Conservation (phyloP, 2,329 filamentous ascomycete genomes). For the Cercospora sp. region DNA sequence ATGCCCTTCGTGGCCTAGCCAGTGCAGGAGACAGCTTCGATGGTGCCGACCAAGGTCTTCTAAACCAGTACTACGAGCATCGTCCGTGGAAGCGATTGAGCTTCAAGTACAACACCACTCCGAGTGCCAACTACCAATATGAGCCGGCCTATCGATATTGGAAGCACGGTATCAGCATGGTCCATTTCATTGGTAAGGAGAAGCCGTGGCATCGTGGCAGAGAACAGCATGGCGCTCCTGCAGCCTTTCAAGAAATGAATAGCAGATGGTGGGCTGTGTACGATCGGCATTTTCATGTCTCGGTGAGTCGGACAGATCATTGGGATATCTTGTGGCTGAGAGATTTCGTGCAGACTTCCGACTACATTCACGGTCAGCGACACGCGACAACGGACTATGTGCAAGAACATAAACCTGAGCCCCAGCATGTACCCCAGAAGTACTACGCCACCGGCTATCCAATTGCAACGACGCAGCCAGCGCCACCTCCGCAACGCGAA, state of each 20-base stretch:
- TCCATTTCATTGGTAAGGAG: conserved; percentile 89
- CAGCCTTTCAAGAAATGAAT: conserved; percentile 79
- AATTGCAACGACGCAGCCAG: conserved; percentile 23
- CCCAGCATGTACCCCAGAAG: conserved; percentile 8
- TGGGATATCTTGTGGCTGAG: conserved; percentile 14
- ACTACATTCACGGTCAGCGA: conserved; percentile 26
- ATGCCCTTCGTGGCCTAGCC: conserved; percentile 80
- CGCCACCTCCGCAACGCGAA: background rate
- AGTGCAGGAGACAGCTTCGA: conserved; percentile 90
- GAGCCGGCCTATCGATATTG: conserved; percentile 92
- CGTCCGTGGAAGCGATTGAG: conserved; percentile 78
- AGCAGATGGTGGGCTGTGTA: conserved; percentile 93
- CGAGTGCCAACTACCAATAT: conserved; percentile 96
- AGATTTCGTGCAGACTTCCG: conserved; percentile 16
- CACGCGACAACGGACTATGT: conserved; percentile 17
- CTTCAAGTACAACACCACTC: conserved; percentile 97
- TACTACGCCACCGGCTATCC: conserved; percentile 35
- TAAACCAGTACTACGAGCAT: conserved; percentile 91
- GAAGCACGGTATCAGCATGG: conserved; percentile 81
- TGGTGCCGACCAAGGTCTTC: conserved; percentile 89
- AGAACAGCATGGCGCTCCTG: conserved; percentile 52
- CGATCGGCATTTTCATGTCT: conserved; percentile 73
- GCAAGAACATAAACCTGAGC: conserved; percentile 4
- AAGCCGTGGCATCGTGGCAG: conserved; percentile 73
- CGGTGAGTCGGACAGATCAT: conserved; percentile 24